Base-by-base conservation (phyloP, 106 monocot genomes). In the Platanthera guangdongensis region DNA sequence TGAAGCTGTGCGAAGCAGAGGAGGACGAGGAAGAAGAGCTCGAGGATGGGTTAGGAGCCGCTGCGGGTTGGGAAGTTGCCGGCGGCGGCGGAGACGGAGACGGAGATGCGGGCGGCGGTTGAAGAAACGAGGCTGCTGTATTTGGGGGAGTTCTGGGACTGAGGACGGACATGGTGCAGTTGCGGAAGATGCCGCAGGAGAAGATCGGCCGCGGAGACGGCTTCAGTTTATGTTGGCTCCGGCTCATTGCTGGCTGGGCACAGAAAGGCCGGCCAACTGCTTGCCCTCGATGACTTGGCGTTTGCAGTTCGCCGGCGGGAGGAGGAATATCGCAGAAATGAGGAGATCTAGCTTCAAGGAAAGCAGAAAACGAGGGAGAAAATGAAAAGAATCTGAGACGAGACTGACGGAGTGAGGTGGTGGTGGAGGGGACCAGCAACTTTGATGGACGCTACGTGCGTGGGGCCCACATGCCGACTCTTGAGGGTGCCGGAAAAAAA, bases 101-200 rank as follows among this genome's bases (percentile, higher is more conserved):
- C 1, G 72, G 60, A 7, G 63, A 77, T 2, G 60, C 71, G 0
- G 73, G 21, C 8, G 60, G 83, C 19, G 48, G 77, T 74, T 77
- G 78, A 30, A 50, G 74, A 55, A 67, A 50, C 48, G 78, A 4
- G 30, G 69, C 5, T 9, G 75, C 5, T 32, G 79, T 39, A 21
- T 76, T 63, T 13, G 87, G 78, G 7, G 87, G 65, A 21, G 77
- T 74, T 16, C 92, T 86, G 19, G 88, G 93, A 75, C 88, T 88
- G 64, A 90, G 85, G 63, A 75, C 85, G 63, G 93, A 85, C 15
- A 85, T 88, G 19, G 90, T 89, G 83, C 95, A 95, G 79, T 88
- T 85, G 65, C 95, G 87, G 87, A 96, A 96, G 51, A 96, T 90
- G 50, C 89, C 95, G 81, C 95, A 96, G 76, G 95, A 87, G 93